Evolutionary conservation across 169 alveolate genomes (phyloP).

Genomic region (Plasmodium relictum): DNA sequence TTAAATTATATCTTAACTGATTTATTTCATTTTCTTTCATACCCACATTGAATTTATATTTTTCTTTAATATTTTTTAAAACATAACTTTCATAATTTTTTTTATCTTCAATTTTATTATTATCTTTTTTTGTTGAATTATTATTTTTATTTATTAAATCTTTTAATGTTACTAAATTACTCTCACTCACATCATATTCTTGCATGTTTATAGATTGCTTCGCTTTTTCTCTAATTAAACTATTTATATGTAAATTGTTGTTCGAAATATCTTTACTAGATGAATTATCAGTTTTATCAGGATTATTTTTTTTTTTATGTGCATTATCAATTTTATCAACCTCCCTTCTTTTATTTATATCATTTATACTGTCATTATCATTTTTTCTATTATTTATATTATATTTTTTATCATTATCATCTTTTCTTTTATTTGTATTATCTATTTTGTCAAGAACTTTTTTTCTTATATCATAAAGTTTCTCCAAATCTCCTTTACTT

Average conservation of each 20-base stretch:
- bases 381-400: neutral
- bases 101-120: too few species aligned
- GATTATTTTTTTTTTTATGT: too few species aligned
- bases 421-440: neutral
- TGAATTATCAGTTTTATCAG: too few species aligned
- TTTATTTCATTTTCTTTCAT: conserved; percentile 53
- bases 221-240: too few species aligned
- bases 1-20: conserved; percentile 38
- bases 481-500: neutral
- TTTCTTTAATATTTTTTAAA: conserved; percentile 25
- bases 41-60: conserved; percentile 50
- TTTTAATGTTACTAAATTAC: too few species aligned
- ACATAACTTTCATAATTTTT: conserved; percentile 4
- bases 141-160: too few species aligned
- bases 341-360: neutral
- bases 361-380: conserved; percentile 3
- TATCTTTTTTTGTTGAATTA: too few species aligned
- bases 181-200: too few species aligned
- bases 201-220: too few species aligned
- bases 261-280: too few species aligned
- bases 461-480: neutral
- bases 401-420: neutral
- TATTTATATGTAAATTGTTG: too few species aligned
- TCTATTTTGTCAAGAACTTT: neutral
- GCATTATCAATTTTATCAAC: neutral